Percentiles rank a stretch among this genome's conserved stretches.
These are phyloP conservation scores for Curvularia sp. DNA, from an alignment of 2,329 filamentous ascomycete species.

Conservation along the genomic window DNA sequence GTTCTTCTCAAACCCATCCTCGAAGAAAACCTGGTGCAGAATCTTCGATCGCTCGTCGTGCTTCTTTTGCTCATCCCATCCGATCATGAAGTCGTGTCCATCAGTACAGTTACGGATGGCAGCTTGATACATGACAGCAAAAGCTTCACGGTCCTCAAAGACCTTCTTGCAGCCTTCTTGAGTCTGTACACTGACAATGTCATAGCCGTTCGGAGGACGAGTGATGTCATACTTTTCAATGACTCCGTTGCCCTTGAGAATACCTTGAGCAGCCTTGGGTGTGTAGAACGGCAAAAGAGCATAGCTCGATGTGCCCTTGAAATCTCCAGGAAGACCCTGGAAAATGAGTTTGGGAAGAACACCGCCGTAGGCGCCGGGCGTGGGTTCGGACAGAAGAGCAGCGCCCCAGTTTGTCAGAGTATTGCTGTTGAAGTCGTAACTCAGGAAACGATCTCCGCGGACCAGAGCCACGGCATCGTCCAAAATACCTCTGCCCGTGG, in stretches of 20 bases:
- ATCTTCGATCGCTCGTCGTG: conserved; percentile 48
- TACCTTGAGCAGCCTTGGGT: conserved; percentile 56
- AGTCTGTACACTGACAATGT: conserved; percentile 58
- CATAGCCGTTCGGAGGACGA: conserved; percentile 51
- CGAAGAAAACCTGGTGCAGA: conserved; percentile 64
- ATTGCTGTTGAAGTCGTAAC: conserved; percentile 63
- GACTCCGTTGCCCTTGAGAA: conserved; percentile 56
- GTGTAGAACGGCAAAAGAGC: conserved; percentile 61
- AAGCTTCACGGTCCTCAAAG: conserved; percentile 58
- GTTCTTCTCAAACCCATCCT: conserved; percentile 64
- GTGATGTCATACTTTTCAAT: conserved; percentile 56
- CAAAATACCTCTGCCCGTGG: conserved; percentile 75
- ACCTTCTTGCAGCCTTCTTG: conserved; percentile 59
- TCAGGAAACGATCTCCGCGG: conserved; percentile 78
- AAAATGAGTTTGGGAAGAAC: conserved; percentile 54
- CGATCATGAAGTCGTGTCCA: conserved; percentile 63
- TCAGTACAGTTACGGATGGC: conserved; percentile 70
- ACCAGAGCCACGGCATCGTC: conserved; percentile 78
- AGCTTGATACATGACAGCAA: conserved; percentile 57
- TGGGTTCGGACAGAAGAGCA: conserved; percentile 50
- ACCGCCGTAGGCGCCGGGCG: conserved; percentile 56
- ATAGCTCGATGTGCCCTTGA: conserved; percentile 57
- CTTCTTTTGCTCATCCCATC: conserved; percentile 46
- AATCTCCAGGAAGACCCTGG: conserved; percentile 56
- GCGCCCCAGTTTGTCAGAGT: conserved; percentile 58